Conservation (phyloP, 192 early-diverging fungal genomes). For the Funneliformis mosseae region DNA sequence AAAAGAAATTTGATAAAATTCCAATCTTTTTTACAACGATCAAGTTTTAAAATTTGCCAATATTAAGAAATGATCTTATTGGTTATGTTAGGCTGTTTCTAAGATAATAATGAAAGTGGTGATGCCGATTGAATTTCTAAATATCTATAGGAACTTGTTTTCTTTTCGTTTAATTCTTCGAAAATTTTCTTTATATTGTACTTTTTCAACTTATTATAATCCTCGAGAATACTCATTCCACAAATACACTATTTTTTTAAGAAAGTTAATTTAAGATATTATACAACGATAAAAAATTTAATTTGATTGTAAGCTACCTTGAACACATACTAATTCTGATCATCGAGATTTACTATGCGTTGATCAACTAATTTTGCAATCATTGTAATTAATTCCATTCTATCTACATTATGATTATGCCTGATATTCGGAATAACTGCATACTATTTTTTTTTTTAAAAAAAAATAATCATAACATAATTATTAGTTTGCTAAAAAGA, state of each 20-base stretch:
- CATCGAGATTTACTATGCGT: conserved; percentile 56
- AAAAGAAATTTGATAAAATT: too few relatives aligned
- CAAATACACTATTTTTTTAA: conserved; percentile 50
- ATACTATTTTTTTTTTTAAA: too few relatives aligned
- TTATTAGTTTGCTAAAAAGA: neutral
- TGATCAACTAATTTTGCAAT: conserved; percentile 49
- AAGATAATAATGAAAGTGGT: too few relatives aligned
- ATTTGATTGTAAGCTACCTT: conserved; percentile 39
- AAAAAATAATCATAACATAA: too few relatives aligned
- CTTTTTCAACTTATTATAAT: conserved; percentile 56
- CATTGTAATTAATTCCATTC: conserved; percentile 48
- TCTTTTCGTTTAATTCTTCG: conserved; percentile 38
- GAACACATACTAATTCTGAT: conserved; percentile 57
- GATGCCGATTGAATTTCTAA: too few relatives aligned
- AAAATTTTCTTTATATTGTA: conserved; percentile 61
- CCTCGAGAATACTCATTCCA: conserved; percentile 58
- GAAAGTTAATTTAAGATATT: neutral
- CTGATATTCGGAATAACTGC: conserved; percentile 58
- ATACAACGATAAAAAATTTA: neutral
- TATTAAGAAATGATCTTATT: too few relatives aligned
- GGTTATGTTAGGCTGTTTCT: too few relatives aligned
- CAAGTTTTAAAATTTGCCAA: too few relatives aligned
- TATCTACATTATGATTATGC: conserved; percentile 56
- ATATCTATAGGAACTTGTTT: too few relatives aligned
- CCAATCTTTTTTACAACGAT: too few relatives aligned